A percentile compares a stretch with the other conserved stretches of the same genome.
phyloP scores from a whole-genome alignment of 2,329 filamentous ascomycete species.

The Macrophomina tecta region DNA sequence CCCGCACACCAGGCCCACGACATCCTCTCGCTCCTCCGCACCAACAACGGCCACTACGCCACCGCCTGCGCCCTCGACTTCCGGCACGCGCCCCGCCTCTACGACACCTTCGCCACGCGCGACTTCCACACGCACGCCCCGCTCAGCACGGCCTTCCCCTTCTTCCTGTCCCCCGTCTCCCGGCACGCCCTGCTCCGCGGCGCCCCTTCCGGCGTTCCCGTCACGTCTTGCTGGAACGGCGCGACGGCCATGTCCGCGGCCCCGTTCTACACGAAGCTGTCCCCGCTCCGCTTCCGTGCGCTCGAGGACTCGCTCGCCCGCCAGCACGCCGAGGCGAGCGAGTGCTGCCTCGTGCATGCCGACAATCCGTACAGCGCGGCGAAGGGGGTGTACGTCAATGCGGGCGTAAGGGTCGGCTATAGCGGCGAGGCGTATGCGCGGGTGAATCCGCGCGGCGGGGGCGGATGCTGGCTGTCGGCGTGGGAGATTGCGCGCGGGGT shows the following conservation, averaged over 20 bases:
- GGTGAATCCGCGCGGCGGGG: constrained; percentile 29
- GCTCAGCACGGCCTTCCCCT: constrained; percentile 64
- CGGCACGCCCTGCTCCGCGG: constrained; percentile 60
- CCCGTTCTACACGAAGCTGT: constrained; percentile 55
- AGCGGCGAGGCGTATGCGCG: constrained; percentile 44
- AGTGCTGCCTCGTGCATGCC: constrained; percentile 78
- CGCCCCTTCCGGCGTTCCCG: constrained; percentile 59
- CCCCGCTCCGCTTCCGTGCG: constrained; percentile 61
- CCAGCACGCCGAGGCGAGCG: constrained; percentile 73
- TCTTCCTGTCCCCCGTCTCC: constrained; percentile 59
- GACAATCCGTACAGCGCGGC: constrained; percentile 65
- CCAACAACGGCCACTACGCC: constrained; percentile 64
- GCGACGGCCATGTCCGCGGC: constrained; percentile 62
- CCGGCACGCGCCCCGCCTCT: constrained; percentile 59
- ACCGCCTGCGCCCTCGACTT: constrained; percentile 69
- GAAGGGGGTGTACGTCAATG: constrained; percentile 71
- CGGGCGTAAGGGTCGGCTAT: constrained; percentile 72
- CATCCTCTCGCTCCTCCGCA: constrained; percentile 62
- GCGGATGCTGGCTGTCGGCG: constrained; percentile 29
- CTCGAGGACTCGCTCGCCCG: constrained; percentile 65
- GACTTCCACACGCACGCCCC: constrained; percentile 59
- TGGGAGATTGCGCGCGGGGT: constrained; percentile 30
- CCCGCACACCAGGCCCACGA: constrained; percentile 55
- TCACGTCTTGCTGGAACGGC: constrained; percentile 73
- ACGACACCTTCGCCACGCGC: constrained; percentile 68